Evolutionary conservation across 1,139 yeast genomes (phyloP).

Genomic region (Hansenula anomala): DNA sequence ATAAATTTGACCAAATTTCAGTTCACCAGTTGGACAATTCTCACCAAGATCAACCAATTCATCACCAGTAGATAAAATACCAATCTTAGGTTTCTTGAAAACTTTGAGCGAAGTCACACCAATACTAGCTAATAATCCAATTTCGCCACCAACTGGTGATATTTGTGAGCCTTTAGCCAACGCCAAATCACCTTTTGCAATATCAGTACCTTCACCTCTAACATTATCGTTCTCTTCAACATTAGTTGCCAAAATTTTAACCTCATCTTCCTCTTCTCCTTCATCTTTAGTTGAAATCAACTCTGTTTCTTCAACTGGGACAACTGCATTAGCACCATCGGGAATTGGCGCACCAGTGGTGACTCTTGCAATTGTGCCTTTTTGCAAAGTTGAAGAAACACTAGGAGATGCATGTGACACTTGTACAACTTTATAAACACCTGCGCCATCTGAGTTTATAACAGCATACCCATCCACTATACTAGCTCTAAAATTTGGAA

Average conservation of each 20-base stretch:
- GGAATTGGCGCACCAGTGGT: conserved; percentile 54
- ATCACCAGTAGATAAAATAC: conserved; percentile 45
- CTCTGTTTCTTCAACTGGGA: conserved; percentile 45
- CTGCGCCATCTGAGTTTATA: conserved; percentile 36
- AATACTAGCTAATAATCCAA: conserved; percentile 40
- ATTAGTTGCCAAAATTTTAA: conserved; percentile 30
- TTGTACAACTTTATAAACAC: conserved; percentile 32
- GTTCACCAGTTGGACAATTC: conserved; percentile 4
- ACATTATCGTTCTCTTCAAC: conserved; percentile 38
- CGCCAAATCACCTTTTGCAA: conserved; percentile 30
- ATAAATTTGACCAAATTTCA: conserved; percentile 38
- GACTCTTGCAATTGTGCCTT: conserved; percentile 36
- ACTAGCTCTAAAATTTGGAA: conserved; percentile 44
- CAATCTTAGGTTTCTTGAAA: conserved; percentile 35
- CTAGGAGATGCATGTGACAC: conserved; percentile 38
- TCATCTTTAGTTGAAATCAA: conserved; percentile 28
- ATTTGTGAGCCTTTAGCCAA: conserved; percentile 31
- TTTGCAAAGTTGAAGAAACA: conserved; percentile 10
- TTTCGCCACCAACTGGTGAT: conserved; percentile 39
- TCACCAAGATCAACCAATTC: conserved; percentile 34
- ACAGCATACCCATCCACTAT: conserved; percentile 53
- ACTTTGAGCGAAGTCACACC: conserved; percentile 34
- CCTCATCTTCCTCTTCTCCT: conserved; percentile 33
- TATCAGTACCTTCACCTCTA: conserved; percentile 41
- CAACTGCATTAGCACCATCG: conserved; percentile 43